Base-by-base conservation (phyloP, 805 yeast genomes). In the Ogataea methanolica region DNA sequence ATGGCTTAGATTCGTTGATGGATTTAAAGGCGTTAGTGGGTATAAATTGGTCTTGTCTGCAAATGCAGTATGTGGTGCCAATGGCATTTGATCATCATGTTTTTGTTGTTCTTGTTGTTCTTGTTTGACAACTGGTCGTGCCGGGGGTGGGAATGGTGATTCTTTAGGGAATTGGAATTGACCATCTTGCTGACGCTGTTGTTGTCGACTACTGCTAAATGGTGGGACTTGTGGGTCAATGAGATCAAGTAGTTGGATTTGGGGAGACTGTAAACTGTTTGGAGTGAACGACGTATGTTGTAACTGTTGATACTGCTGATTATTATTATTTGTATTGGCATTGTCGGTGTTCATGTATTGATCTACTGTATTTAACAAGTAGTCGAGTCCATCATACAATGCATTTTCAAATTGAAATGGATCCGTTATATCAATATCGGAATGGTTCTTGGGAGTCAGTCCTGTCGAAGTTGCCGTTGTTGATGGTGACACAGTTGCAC, bases 341-440 rank as follows among this genome's bases (percentile, higher is more conserved):
- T 17, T 31, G 35, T 5, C 36, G 26, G 17, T 19, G 14, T 16
- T 38, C 38, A 38, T 46, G 51, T 50, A 42, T 36, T 49, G 54
- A 40, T 54, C 58, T 17, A 55, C 57, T 11, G 55, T 51, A 41
- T 55, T 59, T 34, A 66, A 47, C 19, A 65, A 49, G 39, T 64
- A 64, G 45, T 65, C 68, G 16, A 64, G 45, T 2, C 69, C 68
- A 26, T 62, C 63, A 41, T 60, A 61, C 5, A 63, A 50, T 1
- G 66, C 68, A 45, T 54, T 51, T 45, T 66, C 67, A 42, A 65
- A 61, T 39, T 60, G 60, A 29, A 54, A 53, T 6, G 61, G 58
- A 41, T 62, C 57, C 3, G 58, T 47, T 4, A 57, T 53, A 29
- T 56, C 62, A 4, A 51, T 36, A 11, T 50, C 54, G 26, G 21